Evolutionary conservation across 495 filamentous ascomycete genomes (phyloP), one percentile per base, ranked within the genome.

Genomic region (Aspergillus hancockii): DNA sequence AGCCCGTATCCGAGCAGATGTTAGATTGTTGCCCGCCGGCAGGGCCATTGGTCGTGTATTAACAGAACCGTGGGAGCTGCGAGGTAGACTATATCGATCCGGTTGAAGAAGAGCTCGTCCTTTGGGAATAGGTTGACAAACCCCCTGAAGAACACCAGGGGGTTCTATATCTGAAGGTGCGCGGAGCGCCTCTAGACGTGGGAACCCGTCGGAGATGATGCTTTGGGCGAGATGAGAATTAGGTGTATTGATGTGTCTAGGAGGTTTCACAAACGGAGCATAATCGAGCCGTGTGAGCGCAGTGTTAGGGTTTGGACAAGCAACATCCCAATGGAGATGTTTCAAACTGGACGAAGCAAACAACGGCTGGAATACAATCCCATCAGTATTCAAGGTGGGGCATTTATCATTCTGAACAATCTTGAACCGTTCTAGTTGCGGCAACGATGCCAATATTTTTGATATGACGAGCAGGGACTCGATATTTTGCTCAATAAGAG

Each of bases 251-350:
- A 71, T 57, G 14, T 69, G 65, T 59, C 68, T 73, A 0, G 67
- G 67, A 8, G 70, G 63, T 32, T 73, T 74, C 14, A 73, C 65
- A 56, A 79, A 79, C 4, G 75, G 75, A 19, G 67, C 63, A 19
- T 66, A 71, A 49, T 77, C 76, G 22, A 80, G 67, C 50, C 70
- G 70, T 54, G 71, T 73, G 22, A 79, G 71, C 13, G 75, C 72
- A 5, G 72, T 72, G 49, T 64, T 69, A 21, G 75, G 68, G 25
- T 79, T 71, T 14, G 77, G 77, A 49, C 75, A 73, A 1, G 88
- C 83, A 25, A 93, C 83, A 64, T 96, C 90, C 93, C 93, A 94
- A 72, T 94, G 90, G 14, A 94, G 74, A 53, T 83, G 84, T 57
- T 84, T 75, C 0, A 96, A 80, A 19, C 79, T 84, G 1, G 73